Conservation (phyloP, 164 flowering plant species). For the Dillenia turbinata region DNA sequence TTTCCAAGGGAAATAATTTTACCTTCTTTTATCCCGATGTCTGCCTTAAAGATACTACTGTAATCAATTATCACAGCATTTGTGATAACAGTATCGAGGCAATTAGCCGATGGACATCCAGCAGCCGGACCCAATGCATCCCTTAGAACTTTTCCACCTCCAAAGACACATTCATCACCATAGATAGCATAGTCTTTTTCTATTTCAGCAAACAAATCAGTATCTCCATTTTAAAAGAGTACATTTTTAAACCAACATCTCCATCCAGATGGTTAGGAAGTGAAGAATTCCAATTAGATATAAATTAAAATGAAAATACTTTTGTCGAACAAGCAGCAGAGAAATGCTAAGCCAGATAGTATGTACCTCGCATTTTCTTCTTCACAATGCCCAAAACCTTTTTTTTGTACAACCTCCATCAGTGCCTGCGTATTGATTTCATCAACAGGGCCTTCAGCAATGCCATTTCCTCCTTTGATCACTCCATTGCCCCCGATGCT, state of each 20-base stretch:
- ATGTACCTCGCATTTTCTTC: slow-evolving; percentile 57
- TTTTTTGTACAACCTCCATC: slow-evolving; percentile 40
- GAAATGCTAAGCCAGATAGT: slow-evolving; percentile 4
- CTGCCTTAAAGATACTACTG: slow-evolving; percentile 88
- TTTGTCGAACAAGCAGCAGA: slow-evolving; percentile 1
- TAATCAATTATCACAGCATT: slow-evolving; percentile 89
- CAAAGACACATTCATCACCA: slow-evolving; percentile 98
- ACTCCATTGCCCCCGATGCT: slow-evolving; percentile 67
- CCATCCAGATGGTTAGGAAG: no score
- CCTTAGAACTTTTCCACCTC: slow-evolving; percentile 96
- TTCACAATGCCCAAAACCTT: slow-evolving; percentile 41
- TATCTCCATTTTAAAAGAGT: slow-evolving; percentile 50
- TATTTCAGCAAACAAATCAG: slow-evolving; percentile 75
- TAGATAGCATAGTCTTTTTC: slow-evolving; percentile 78
- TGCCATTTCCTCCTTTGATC: slow-evolving; percentile 82
- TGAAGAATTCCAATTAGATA: no score
- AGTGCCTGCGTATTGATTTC: slow-evolving; percentile 25
- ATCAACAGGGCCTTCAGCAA: slow-evolving; percentile 67
- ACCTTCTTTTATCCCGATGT: slow-evolving; percentile 87
- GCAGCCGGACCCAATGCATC: slow-evolving; percentile 96
- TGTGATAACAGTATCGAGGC: slow-evolving; percentile 85
- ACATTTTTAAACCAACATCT: no score
- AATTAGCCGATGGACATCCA: slow-evolving; percentile 42
- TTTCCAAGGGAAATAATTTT: slow-evolving; percentile 62
- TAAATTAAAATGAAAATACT: not conserved